These are phyloP conservation scores for Tolypocladium guangdongense DNA, from an alignment of 2,329 filamentous ascomycete species.

Conservation along the genomic window DNA sequence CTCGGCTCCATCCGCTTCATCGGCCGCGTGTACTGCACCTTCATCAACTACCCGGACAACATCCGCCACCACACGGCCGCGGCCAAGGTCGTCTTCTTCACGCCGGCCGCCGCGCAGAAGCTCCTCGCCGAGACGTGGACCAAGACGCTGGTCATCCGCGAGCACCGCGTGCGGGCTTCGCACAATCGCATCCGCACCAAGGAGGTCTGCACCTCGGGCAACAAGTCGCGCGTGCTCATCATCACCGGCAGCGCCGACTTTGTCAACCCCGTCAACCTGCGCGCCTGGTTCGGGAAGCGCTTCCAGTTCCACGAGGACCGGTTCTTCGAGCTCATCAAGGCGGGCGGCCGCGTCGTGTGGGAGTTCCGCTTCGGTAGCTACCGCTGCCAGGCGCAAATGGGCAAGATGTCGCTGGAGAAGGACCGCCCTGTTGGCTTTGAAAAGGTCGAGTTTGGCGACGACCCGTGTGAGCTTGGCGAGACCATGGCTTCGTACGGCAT, in stretches of 20 bases:
- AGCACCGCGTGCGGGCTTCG: conserved; percentile 24
- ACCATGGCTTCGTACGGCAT: conserved; percentile 18
- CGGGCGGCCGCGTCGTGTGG: conserved; percentile 19
- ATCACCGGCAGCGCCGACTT: conserved; percentile 33
- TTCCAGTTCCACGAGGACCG: conserved; percentile 38
- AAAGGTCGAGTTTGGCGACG: conserved; percentile 26
- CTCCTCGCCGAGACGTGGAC: conserved; percentile 14
- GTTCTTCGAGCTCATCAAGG: conserved; percentile 20
- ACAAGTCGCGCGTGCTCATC: conserved; percentile 36
- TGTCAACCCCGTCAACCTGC: conserved; percentile 30
- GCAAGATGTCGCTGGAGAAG: conserved; percentile 27
- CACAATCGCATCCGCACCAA: conserved; percentile 38
- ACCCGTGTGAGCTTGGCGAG: conserved; percentile 26
- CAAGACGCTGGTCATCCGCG: conserved; percentile 24
- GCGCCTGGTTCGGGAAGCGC: conserved; percentile 27
- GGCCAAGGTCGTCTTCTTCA: conserved; percentile 40
- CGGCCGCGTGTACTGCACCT: conserved; percentile 40
- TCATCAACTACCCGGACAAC: conserved; percentile 37
- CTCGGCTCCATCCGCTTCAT: conserved; percentile 30
- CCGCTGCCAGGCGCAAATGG: conserved; percentile 42
- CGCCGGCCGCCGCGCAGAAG: conserved; percentile 23
- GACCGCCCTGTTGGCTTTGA: conserved; percentile 22
- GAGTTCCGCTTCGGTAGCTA: conserved; percentile 46
- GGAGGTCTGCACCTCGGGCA: conserved; percentile 15
- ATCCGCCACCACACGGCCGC: conserved; percentile 26